Base-by-base conservation (phyloP, 345 rosid species). In the Syzygium jambos region DNA sequence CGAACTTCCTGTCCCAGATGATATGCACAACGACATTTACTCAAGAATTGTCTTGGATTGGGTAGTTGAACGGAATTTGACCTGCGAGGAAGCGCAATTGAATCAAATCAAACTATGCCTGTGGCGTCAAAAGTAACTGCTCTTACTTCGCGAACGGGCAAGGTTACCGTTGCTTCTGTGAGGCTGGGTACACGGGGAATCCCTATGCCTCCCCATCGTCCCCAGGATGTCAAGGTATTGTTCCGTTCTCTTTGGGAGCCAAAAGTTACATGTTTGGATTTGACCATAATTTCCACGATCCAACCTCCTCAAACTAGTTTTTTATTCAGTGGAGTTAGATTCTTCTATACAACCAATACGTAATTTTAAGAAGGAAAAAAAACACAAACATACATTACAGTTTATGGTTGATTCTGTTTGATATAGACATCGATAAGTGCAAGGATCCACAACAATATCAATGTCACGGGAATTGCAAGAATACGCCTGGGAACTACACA, bases 121-220 rank as follows among this genome's bases (percentile, higher is more conserved):
- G 61, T 2, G 5, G 61, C 0, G n/a, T 0, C 61, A 0, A 56
- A 11, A 22, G 61, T 56, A 0, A 0, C 61, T 56, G 61, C 61
- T 56, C n/a, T 9, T 11, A 56, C 61, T 56, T 56, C 61, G 0
- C 1, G 0, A 23, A 22, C 0, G 61, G 61, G 1, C 0, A 56
- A 0, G 61, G 61, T 23, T 22, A 56, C 9, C 61, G 61, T 3
- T 56, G 61, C 61, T 56, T 1, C 13, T 56, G 63, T 56, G 2
- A 56, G 63, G 0, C 1, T 56, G 63, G 63, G n/a, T 56, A 56
- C 63, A 56, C 6, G 2, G 63, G 63, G 63, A 56, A 56, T 56
- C 63, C 63, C 63, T 56, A 56, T 56, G 63, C 63, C n/a, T 23
- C 14, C 63, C n/a, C 11, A 0, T 5, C 3, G 57, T 55, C 25